These are phyloP conservation scores for Backusella circina DNA, from an alignment of 192 early-diverging fungal genomes.

Conservation along the genomic window DNA sequence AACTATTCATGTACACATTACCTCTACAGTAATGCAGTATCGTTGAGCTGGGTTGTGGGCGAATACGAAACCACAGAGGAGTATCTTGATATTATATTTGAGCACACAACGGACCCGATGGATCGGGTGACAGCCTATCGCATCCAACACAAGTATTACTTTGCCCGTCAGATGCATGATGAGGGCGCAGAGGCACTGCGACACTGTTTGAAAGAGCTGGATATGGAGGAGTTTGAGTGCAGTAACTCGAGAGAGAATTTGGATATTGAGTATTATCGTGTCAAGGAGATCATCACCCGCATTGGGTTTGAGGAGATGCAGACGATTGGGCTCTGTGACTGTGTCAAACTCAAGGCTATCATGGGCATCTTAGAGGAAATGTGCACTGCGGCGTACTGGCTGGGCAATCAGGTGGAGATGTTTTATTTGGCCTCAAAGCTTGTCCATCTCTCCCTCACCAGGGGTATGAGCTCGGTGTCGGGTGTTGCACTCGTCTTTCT, in stretches of 20 bases:
- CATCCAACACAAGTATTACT: conserved; percentile 23
- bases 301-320: conserved; percentile 14
- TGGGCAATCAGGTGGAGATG: conserved; percentile 20
- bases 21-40: conserved; percentile 14
- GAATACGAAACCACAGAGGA: conserved; percentile 18
- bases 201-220: conserved; percentile 21
- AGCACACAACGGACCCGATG: conserved; percentile 13
- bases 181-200: neutral
- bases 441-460: conserved; percentile 15
- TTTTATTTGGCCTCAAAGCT: conserved; percentile 23
- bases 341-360: conserved; percentile 6
- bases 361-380: conserved; percentile 27
- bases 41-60: conserved; percentile 23
- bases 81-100: conserved; percentile 12
- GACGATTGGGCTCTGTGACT: neutral
- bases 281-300: conserved; percentile 3
- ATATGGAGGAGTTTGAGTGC: conserved; percentile 5
- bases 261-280: neutral
- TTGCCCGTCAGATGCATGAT: conserved; percentile 22
- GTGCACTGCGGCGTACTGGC: conserved; percentile 26
- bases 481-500: conserved; percentile 25
- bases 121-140: conserved; percentile 24
- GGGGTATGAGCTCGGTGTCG: conserved; percentile 15
- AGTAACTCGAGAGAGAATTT: neutral
- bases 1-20: conserved; percentile 6